These are phyloP conservation scores for Penicillium samsonianum DNA, from an alignment of 495 filamentous ascomycete species.

Conservation along the genomic window DNA sequence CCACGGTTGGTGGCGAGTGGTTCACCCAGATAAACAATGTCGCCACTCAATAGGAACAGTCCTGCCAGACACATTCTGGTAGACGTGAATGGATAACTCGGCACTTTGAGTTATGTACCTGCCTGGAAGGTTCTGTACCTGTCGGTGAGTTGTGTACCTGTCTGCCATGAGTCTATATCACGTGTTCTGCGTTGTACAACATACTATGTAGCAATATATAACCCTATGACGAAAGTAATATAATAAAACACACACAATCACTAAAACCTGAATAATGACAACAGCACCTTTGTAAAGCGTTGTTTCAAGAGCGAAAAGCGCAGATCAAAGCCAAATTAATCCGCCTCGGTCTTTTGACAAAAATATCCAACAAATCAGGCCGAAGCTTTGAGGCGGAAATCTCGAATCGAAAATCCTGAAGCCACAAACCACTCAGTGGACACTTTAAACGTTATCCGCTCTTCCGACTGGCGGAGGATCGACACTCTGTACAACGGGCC, in stretches of 20 bases:
- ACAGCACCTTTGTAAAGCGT: background rate
- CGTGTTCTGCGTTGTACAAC: background rate
- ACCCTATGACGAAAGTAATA: constrained; percentile 3
- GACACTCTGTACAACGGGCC: background rate
- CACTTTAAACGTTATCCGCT: background rate
- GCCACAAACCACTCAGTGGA: constrained; percentile 1
- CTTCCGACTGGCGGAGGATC: constrained; percentile 21
- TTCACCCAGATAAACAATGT: background rate
- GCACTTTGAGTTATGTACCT: constrained; percentile 7
- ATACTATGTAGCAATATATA: background rate
- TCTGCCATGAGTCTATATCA: background rate
- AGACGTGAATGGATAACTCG: constrained; percentile 4
- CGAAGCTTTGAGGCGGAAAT: background rate
- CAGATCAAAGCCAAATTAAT: background rate
- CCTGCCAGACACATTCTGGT: background rate
- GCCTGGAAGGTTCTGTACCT: background rate
- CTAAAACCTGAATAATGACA: background rate
- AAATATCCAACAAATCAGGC: background rate
- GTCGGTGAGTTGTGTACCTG: constrained; percentile 1
- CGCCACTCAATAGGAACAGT: constrained; percentile 11
- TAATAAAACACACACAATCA: background rate
- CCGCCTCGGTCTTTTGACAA: background rate
- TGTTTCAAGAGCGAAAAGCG: background rate
- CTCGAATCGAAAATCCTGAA: background rate
- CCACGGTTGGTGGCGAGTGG: constrained; percentile 2